phyloP scores from a whole-genome alignment of 306 rosid species.

The Mimosa pudica region DNA sequence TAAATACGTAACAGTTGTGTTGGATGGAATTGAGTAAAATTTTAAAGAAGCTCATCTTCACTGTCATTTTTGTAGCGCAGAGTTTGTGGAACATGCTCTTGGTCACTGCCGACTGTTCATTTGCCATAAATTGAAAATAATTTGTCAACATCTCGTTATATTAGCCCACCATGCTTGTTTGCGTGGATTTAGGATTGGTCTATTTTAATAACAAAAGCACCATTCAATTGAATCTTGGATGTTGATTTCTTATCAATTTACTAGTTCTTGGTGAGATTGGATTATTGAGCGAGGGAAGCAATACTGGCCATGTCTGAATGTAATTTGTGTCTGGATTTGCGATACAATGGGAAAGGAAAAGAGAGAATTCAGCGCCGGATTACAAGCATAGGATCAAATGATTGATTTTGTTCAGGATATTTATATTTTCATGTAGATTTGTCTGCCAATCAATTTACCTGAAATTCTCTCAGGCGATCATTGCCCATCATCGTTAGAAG shows the following conservation, averaged over 20 bases:
- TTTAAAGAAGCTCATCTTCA: conserved; percentile 40
- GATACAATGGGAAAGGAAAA: too few relatives aligned
- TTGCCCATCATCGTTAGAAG: too few relatives aligned
- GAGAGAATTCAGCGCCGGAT: not conserved
- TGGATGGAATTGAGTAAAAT: conserved; percentile 43
- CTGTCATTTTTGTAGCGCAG: conserved; percentile 50
- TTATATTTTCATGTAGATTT: not conserved
- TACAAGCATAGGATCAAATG: not conserved
- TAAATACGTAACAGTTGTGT: conserved; percentile 37
- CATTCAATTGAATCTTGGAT: not conserved
- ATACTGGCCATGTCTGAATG: not conserved
- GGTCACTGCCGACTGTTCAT: conserved; percentile 35
- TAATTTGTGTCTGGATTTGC: too few relatives aligned
- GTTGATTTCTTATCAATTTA: not conserved
- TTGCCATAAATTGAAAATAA: conserved; percentile 47
- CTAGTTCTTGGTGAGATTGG: not conserved
- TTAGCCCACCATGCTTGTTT: conserved; percentile 1
- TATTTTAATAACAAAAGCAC: not conserved
- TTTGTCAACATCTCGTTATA: conserved; percentile 35
- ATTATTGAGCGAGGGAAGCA: not conserved
- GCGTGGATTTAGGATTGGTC: not conserved
- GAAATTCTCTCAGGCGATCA: not conserved
- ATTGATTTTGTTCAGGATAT: not conserved
- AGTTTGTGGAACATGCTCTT: conserved; percentile 38
- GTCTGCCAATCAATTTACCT: not conserved